Conservation (phyloP, 805 yeast genomes). For the Yarrowia sp. region DNA sequence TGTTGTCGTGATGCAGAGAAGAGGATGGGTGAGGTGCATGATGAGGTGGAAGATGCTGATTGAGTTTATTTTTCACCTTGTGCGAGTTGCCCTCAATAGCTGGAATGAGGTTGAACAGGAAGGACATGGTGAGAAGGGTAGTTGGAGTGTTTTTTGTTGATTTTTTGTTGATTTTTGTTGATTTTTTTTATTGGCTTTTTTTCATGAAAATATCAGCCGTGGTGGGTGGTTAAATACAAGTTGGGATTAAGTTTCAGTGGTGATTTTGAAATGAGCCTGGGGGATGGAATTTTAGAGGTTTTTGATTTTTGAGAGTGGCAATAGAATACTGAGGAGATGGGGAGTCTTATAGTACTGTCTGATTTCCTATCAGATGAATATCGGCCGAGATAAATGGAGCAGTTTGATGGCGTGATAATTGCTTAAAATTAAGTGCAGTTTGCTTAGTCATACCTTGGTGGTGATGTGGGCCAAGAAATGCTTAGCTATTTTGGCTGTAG, state of each 20-base stretch:
- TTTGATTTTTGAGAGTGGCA: background rate
- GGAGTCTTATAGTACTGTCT: background rate
- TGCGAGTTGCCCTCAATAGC: background rate
- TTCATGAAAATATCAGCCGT: no score
- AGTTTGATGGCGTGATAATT: background rate
- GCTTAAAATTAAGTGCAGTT: no score
- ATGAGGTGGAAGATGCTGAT: background rate
- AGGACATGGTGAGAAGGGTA: background rate
- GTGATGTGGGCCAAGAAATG: background rate
- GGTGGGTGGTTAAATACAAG: no score
- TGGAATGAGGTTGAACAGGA: background rate
- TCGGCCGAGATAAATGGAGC: background rate
- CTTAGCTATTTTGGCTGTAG: no score
- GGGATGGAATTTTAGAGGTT: background rate
- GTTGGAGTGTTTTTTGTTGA: background rate
- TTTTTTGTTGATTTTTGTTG: no score
- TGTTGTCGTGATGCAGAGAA: background rate
- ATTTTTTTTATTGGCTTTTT: background rate
- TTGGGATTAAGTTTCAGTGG: no score
- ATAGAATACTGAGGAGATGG: background rate
- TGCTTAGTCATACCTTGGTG: constrained; percentile 8
- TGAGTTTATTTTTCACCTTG: background rate
- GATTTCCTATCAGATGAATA: background rate
- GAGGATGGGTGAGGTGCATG: background rate
- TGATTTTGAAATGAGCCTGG: background rate